Base-by-base conservation (phyloP, 2,329 filamentous ascomycete genomes). In the Colletotrichum lentis region DNA sequence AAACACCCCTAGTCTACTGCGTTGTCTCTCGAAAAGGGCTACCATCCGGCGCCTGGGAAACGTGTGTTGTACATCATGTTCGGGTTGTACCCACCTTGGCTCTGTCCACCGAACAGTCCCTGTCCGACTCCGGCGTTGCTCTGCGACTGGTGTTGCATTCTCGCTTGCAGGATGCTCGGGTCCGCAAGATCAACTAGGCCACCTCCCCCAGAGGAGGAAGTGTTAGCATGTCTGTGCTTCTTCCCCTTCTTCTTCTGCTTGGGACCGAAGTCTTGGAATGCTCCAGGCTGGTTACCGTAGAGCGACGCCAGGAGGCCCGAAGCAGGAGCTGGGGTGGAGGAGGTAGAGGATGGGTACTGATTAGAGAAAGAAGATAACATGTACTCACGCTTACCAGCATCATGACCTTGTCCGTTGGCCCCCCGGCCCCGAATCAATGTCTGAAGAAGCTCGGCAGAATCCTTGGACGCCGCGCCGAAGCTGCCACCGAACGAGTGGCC, bases 191-290 rank as follows among this genome's bases (percentile, higher is more conserved):
- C 94, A 86, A 96, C 94, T 95, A 97, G 90, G 86, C 93, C 94
- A 92, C 93, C 93, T 89, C 94, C 94, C 86, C 92, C 92, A 90
- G 94, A 97, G 90, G 95, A 98, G 92, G 94, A 97, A 95, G 95
- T 97, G 93, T 97, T 97, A 96, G 94, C 95, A 91, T 97, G 94
- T 90, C 94, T 96, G 88, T 97, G 95, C 93, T 97, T 97, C 90
- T 97, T 97, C 86, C 94, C 94, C 93, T 97, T 97, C 90, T 97
- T 97, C 91, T 97, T 97, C 89, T 96, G 94, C 90, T 97, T 96
- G 85, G 92, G 91, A 84, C 91, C 91, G 84, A 91, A 90, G 80
- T 97, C 94, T 90, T 94, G 92, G 85, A 93, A 93, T 83, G 89
- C 88, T 85, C 91, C 92, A 85, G 91, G 85, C 84, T 92, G 91